A percentile compares a stretch with the other conserved stretches of the same genome.
phyloP scores from a whole-genome alignment of 2,329 filamentous ascomycete species.

The Elsinoe arachidis region DNA sequence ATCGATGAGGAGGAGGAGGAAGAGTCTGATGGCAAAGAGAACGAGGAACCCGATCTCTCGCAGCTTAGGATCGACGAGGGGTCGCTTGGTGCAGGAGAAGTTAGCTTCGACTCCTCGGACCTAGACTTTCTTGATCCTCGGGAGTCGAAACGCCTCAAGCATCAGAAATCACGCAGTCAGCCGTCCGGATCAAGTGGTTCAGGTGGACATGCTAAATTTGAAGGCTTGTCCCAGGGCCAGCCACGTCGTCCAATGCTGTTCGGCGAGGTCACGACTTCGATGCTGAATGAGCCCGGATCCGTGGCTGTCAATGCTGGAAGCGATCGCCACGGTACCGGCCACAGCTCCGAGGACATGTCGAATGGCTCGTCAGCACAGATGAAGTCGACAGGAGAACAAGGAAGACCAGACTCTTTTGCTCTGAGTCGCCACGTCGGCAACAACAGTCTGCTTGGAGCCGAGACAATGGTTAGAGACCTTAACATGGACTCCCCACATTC shows the following conservation, averaged over 20 bases:
- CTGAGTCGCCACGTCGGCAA: conserved; percentile 15
- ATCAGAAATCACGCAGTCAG: conserved; percentile 21
- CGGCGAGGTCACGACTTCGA: conserved; percentile 50
- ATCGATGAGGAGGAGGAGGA: conserved; percentile 57
- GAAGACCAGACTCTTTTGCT: conserved; percentile 7
- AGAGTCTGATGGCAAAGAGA: conserved; percentile 40
- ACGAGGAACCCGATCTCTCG: conserved; percentile 45
- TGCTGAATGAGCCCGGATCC: conserved; percentile 16
- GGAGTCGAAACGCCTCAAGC: conserved; percentile 38
- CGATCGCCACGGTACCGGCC: background rate
- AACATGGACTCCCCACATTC: conserved; percentile 40
- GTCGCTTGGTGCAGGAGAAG: conserved; percentile 19
- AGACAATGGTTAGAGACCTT: conserved; percentile 40
- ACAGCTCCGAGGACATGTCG: background rate
- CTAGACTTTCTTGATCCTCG: conserved; percentile 31
- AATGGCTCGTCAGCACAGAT: background rate
- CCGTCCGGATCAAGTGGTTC: background rate
- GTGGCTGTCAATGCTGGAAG: background rate
- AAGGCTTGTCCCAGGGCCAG: conserved; percentile 3
- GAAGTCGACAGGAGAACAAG: background rate
- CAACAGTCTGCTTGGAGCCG: conserved; percentile 39
- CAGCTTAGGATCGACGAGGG: conserved; percentile 54
- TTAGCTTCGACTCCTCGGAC: conserved; percentile 29
- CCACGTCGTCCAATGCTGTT: conserved; percentile 40
- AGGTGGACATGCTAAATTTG: background rate